A percentile compares a stretch with the other conserved stretches of the same genome.
Evolutionary conservation across 805 yeast genomes (phyloP).

Genomic region (Candida ipomoeae): DNA sequence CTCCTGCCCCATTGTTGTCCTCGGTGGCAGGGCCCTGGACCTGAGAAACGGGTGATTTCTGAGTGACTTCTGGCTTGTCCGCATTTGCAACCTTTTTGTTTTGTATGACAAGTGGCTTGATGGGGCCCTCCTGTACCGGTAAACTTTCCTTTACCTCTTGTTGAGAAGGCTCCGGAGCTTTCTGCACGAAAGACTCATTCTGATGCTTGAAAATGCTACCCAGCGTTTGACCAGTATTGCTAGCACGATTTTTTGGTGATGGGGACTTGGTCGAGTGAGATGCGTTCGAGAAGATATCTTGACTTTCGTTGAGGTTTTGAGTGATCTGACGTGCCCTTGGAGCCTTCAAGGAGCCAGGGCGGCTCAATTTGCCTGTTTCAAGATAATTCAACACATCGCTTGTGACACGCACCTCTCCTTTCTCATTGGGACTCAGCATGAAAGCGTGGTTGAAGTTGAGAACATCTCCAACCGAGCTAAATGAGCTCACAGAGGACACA

Average conservation of each 20-base stretch:
- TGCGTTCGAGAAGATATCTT: neutral
- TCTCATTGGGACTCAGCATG: constrained; percentile 14
- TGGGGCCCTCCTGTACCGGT: neutral
- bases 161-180: neutral
- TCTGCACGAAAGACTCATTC: neutral
- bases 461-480: constrained; percentile 33
- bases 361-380: constrained; percentile 1
- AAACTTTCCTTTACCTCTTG: neutral
- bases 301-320: neutral
- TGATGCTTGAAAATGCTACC: neutral
- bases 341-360: constrained; percentile 1
- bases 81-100: neutral
- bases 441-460: constrained; percentile 9
- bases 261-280: neutral
- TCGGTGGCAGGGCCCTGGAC: constrained; percentile 1
- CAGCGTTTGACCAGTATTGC: neutral
- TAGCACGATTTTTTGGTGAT: neutral
- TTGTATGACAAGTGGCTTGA: neutral
- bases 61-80: neutral
- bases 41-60: neutral
- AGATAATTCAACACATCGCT: constrained; percentile 9
- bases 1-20: constrained; percentile 36
- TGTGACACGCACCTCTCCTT: constrained; percentile 10
- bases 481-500: constrained; percentile 36
- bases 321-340: neutral